Evolutionary conservation across 2,329 filamentous ascomycete genomes (phyloP), one percentile per base, ranked within the genome.

Genomic region (Fusarium sororula): DNA sequence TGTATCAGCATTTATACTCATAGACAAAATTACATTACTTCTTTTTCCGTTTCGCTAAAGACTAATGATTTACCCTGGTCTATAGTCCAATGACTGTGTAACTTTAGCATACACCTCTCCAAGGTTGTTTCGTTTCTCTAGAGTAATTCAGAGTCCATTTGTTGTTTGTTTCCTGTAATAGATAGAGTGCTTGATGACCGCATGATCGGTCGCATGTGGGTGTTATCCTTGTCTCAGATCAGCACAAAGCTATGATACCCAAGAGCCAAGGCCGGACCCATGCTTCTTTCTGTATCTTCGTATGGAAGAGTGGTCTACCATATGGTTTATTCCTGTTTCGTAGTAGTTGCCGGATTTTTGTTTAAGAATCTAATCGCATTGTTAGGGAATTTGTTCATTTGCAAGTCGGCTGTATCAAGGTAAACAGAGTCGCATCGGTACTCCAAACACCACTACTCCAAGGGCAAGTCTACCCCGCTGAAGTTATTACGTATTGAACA

Each of bases 171-270:
- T 57, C 38, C 30, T 63, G 45, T 44, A 26, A 37, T 38, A 42
- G 20, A 48, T 48, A 35, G 37, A 45, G 42, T 63, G 32, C 56
- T 54, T 70, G 30, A 70, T 70, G 67, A 50, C 53, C 44, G 42
- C 66, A 70, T 66, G 51, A 53, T 59, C 60, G 30, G 47, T 62
- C 47, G 55, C 51, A 55, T 70, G 66, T 63, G 65, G 57, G 64
- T 69, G 66, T 37, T 38, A 70, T 70, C 67, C 67, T 70, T 70
- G 67, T 70, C 67, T 70, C 66, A 70, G 67, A 70, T 70, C 67
- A 59, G 60, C 60, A 66, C 65, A 54, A 55, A 63, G 57, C 58
- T 63, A 63, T 41, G 47, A 54, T 70, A 14, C 30, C 39, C 45
- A 61, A 28, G 37, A 59, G 66, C 60, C 66, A 70, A 66, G 66